Conservation (phyloP, 2,329 filamentous ascomycete species). For the Chrysosporium queenslandicum region DNA sequence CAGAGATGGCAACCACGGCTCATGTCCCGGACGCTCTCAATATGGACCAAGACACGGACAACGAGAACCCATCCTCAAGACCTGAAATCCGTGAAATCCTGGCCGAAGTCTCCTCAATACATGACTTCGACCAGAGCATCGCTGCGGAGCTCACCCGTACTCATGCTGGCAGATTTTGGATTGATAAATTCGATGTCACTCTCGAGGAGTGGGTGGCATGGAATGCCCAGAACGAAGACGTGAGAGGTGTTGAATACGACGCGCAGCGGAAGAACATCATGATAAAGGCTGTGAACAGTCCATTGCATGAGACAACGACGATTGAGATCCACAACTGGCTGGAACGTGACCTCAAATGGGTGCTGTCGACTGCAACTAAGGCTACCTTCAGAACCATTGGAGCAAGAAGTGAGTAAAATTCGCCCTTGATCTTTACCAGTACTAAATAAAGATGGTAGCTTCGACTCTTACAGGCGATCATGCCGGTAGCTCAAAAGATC, state of each 20-base stretch:
- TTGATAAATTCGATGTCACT: constrained; percentile 5
- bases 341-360: too few relatives aligned
- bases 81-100: constrained; percentile 6
- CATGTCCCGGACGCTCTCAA: neutral
- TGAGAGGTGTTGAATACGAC: constrained; percentile 5
- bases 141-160: constrained; percentile 4
- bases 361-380: too few relatives aligned
- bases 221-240: constrained; percentile 2
- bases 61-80: neutral
- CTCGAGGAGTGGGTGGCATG: constrained; percentile 4
- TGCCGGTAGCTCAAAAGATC: constrained; percentile 7
- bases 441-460: too few relatives aligned
- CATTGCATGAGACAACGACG: too few relatives aligned
- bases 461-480: neutral
- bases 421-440: too few relatives aligned
- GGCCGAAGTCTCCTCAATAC: neutral
- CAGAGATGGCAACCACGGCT: neutral
- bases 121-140: neutral
- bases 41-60: neutral
- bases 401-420: too few relatives aligned
- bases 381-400: too few relatives aligned
- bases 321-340: too few relatives aligned
- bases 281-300: too few relatives aligned
- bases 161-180: constrained; percentile 2
- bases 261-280: neutral